A percentile compares a stretch with the other conserved stretches of the same genome.
These are phyloP conservation scores for Erysimum cheiranthoides DNA, from an alignment of 345 rosid genomes.

Conservation along the genomic window DNA sequence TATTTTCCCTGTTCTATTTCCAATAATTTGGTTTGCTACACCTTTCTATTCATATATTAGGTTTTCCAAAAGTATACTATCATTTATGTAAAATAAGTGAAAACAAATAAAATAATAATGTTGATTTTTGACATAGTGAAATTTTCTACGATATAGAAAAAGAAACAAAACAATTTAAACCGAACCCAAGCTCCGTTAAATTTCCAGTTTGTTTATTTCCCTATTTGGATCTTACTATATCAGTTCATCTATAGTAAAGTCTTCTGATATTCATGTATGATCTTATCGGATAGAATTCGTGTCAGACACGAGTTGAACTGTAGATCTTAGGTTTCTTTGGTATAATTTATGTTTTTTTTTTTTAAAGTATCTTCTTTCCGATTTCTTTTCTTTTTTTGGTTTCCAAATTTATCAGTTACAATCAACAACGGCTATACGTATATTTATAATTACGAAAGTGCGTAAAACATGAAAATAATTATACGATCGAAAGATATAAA, in stretches of 20 bases:
- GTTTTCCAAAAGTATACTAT: background rate
- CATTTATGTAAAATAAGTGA: too few relatives aligned
- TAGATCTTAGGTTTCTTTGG: constrained; percentile 1
- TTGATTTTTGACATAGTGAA: background rate
- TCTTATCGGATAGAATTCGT: constrained; percentile 32
- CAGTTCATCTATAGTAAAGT: background rate
- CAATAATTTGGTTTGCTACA: too few relatives aligned
- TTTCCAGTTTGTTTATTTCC: background rate
- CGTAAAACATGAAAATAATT: background rate
- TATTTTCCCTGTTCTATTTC: too few relatives aligned
- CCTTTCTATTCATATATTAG: background rate
- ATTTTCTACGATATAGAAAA: too few relatives aligned
- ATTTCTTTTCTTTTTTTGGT: too few relatives aligned
- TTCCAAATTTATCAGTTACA: background rate
- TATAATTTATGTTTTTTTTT: background rate
- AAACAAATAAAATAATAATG: too few relatives aligned
- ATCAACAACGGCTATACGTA: background rate
- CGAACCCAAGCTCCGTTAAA: background rate
- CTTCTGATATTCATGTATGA: constrained; percentile 8
- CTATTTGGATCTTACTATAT: constrained; percentile 8
- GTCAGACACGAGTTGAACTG: constrained; percentile 26
- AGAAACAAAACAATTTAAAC: background rate
- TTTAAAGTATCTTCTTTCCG: background rate
- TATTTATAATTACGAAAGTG: background rate
- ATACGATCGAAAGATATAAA: background rate